Conservation (phyloP, 2,329 filamentous ascomycete species). For the Aspergillus pseudoglaucus region DNA sequence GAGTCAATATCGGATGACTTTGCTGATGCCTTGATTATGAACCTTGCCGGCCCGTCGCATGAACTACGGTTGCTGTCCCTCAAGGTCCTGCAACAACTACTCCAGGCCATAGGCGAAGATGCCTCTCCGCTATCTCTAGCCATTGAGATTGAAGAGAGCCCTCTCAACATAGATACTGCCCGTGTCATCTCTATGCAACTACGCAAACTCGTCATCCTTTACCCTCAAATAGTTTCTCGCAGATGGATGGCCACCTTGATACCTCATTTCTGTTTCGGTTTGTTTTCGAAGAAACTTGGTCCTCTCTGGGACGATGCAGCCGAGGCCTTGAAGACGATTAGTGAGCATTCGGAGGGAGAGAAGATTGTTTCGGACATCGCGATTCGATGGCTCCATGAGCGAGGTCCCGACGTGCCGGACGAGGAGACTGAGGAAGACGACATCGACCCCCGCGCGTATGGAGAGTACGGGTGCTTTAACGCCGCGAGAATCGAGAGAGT, state of each 20-base stretch:
- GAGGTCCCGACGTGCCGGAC: constrained; percentile 15
- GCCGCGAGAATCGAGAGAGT: constrained; percentile 53
- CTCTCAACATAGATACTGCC: constrained; percentile 67
- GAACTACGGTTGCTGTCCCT: constrained; percentile 67
- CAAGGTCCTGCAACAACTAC: constrained; percentile 58
- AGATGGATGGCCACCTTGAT: constrained; percentile 66
- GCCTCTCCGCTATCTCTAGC: constrained; percentile 50
- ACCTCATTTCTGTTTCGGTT: constrained; percentile 77
- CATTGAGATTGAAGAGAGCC: constrained; percentile 71
- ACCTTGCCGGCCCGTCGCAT: constrained; percentile 69
- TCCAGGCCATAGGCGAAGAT: constrained; percentile 42
- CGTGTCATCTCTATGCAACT: constrained; percentile 78
- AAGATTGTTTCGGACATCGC: constrained; percentile 63
- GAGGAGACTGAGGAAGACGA: constrained; percentile 18
- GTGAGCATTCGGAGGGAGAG: constrained; percentile 64
- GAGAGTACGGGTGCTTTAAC: constrained; percentile 77
- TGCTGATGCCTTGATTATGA: constrained; percentile 60
- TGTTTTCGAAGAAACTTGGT: constrained; percentile 77
- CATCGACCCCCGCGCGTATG: constrained; percentile 16
- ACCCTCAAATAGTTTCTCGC: constrained; percentile 52
- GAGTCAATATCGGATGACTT: constrained; percentile 57
- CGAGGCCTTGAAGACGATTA: constrained; percentile 67
- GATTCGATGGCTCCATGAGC: constrained; percentile 65
- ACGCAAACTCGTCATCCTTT: constrained; percentile 64
- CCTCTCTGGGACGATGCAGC: constrained; percentile 83